phyloP scores from a whole-genome alignment of 768 basidiomycete species.

The Trametes maxima region DNA sequence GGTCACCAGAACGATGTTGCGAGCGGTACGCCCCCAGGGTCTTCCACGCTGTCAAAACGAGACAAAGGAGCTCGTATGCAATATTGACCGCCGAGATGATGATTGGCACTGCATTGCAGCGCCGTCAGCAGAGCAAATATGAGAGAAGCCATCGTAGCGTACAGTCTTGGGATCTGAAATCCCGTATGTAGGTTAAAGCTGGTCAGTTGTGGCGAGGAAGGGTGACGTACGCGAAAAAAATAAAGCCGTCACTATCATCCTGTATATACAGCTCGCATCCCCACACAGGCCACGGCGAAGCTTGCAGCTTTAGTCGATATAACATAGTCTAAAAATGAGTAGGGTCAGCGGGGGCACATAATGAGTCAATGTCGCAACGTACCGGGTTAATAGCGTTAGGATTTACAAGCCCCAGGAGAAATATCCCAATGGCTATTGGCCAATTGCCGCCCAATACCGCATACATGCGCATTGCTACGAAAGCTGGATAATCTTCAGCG shows the following conservation, averaged over 20 bases:
- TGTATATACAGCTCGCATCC: background rate
- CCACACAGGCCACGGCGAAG: background rate
- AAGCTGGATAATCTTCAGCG: background rate
- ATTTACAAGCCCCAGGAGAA: background rate
- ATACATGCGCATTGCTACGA: conserved; percentile 1
- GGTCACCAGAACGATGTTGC: background rate
- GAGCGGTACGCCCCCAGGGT: background rate
- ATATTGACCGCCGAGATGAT: background rate
- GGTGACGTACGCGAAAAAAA: background rate
- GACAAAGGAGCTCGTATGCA: background rate
- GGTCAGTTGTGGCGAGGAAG: background rate
- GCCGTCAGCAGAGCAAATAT: background rate
- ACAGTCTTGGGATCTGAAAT: background rate
- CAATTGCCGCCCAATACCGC: background rate
- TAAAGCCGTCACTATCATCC: background rate
- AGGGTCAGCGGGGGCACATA: background rate
- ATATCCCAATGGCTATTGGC: background rate
- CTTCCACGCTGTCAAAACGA: background rate
- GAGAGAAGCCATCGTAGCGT: background rate
- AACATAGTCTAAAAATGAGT: background rate
- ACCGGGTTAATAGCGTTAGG: background rate
- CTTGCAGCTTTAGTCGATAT: background rate
- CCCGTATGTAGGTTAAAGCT: too few species aligned
- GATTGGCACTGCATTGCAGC: background rate
- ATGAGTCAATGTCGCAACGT: background rate